Base-by-base conservation (phyloP, 805 yeast species). In the Sungouiella blattae region DNA sequence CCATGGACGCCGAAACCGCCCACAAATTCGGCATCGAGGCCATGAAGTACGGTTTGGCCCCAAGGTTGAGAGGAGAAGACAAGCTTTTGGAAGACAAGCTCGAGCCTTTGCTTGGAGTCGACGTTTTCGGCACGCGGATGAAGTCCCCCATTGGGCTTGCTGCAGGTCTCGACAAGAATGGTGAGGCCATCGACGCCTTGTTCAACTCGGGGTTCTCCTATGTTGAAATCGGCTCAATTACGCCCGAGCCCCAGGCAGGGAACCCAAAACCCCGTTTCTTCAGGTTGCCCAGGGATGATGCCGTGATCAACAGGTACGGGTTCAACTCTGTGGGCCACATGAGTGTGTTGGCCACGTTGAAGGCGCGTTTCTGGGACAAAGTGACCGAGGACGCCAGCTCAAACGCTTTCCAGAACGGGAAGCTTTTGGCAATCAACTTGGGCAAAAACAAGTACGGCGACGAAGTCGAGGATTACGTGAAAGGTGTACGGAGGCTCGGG, bases 361-460 rank as follows among this genome's bases (percentile, higher is more conserved):
- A 80, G 46, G 49, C 75, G 26, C 78, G 98, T 49, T 71, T 83
- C 37, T 33, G 28, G 8, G 32, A 31, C 12, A 17, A 39, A 2
- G 40, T 46, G 30, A 56, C 59, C 3, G 38, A 36, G 11, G 32
- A 36, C 1, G 57, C 60, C 11, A 37, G 35, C 29, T 56, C 66
- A 22, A 68, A 69, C 47, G 72, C 95, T 0, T 75, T 86, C 46
- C 68, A 78, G 49, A 67, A 75, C 9, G 77, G 78, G 22, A 82
- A 78, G 55, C 64, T 87, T 18, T 70, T 91, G 39, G 96, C 82
- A 3, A 74, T 91, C 43, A 91, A 93, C 57, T 66, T 91, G 46
- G 98, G 98, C 44, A 91, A 91, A 58, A 91, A 91, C 66, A 91
- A 89, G 62, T 73, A 73, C 17, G 96, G 96, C 37, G 96, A 89